These are phyloP conservation scores for Dioscorea dumetorum DNA, from an alignment of 106 monocot genomes.

Conservation along the genomic window DNA sequence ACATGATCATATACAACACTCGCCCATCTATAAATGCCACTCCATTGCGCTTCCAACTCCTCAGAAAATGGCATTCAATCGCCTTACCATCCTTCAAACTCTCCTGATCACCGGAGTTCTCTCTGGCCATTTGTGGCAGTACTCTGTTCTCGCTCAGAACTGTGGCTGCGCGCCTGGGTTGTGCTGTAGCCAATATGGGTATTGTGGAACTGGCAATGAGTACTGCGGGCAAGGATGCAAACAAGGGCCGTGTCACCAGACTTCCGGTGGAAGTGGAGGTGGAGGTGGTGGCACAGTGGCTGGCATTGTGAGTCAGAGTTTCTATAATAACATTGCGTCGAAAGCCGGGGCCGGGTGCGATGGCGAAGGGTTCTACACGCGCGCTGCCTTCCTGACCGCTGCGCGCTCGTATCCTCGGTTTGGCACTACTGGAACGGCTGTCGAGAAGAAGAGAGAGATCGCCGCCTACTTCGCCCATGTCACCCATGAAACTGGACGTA, in stretches of 20 bases:
- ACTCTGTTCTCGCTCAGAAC: slow-evolving; percentile 22
- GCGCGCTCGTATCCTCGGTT: slow-evolving; percentile 17
- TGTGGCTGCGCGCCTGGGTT: slow-evolving; percentile 29
- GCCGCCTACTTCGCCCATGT: slow-evolving; percentile 49
- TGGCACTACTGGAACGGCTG: slow-evolving; percentile 20
- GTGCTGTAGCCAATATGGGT: slow-evolving; percentile 36
- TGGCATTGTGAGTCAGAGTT: slow-evolving; percentile 30
- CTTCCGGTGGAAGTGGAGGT: not conserved
- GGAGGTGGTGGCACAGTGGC: not conserved
- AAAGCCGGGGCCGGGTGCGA: slow-evolving; percentile 23
- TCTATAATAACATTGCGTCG: slow-evolving; percentile 36
- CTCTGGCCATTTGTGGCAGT: not conserved
- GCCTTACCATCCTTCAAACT: not conserved
- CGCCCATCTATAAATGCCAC: too few species aligned
- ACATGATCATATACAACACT: too few species aligned
- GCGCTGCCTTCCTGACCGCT: slow-evolving; percentile 28
- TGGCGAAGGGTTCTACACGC: slow-evolving; percentile 35
- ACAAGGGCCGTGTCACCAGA: slow-evolving; percentile 17
- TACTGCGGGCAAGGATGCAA: slow-evolving; percentile 33
- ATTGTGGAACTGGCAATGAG: slow-evolving; percentile 7
- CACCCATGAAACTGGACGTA: slow-evolving; percentile 52
- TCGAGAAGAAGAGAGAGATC: slow-evolving; percentile 44
- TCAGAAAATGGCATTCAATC: too few species aligned
- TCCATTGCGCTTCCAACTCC: too few species aligned
- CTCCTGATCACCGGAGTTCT: not conserved